These are phyloP conservation scores for Backusella tuberculispora DNA, from an alignment of 192 early-diverging fungal genomes.

Conservation along the genomic window DNA sequence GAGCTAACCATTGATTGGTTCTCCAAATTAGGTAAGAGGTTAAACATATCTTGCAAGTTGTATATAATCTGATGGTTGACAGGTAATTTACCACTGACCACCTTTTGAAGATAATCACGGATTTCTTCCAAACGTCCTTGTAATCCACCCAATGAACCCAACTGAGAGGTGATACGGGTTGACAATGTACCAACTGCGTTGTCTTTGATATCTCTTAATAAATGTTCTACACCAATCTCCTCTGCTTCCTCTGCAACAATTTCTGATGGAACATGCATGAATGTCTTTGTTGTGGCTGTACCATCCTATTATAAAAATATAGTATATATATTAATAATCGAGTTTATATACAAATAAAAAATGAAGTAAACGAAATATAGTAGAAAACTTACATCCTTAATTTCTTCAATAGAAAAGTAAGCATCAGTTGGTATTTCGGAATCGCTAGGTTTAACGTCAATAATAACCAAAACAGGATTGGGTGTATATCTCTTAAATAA, in stretches of 20 bases:
- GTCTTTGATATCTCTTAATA: constrained; percentile 98
- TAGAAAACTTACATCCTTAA: constrained; percentile 84
- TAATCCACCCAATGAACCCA: constrained; percentile 90
- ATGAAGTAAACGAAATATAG: too few relatives aligned
- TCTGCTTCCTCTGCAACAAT: constrained; percentile 99
- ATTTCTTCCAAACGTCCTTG: constrained; percentile 87
- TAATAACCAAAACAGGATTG: constrained; percentile 96
- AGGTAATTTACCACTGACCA: constrained; percentile 83
- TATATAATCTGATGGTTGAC: constrained; percentile 97
- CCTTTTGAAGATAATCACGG: constrained; percentile 85
- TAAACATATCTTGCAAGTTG: constrained; percentile 99
- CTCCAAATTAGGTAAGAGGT: constrained; percentile 91
- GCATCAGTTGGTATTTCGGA: constrained; percentile 95
- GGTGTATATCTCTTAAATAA: constrained; percentile 94
- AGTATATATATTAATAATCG: background rate
- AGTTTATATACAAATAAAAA: background rate
- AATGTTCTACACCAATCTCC: constrained; percentile 99
- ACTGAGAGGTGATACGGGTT: constrained; percentile 90
- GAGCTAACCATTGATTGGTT: constrained; percentile 77
- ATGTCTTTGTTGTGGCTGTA: constrained; percentile 94
- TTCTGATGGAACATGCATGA: constrained; percentile 92
- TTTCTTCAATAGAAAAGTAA: constrained; percentile 97
- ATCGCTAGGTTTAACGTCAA: constrained; percentile 94
- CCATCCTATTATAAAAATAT: constrained; percentile 72
- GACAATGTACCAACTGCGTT: constrained; percentile 93